Evolutionary conservation across 225 moss, liverwort and hornwort genomes (phyloP), one percentile per base, ranked within the genome.

Genomic region (Asterella californica): DNA sequence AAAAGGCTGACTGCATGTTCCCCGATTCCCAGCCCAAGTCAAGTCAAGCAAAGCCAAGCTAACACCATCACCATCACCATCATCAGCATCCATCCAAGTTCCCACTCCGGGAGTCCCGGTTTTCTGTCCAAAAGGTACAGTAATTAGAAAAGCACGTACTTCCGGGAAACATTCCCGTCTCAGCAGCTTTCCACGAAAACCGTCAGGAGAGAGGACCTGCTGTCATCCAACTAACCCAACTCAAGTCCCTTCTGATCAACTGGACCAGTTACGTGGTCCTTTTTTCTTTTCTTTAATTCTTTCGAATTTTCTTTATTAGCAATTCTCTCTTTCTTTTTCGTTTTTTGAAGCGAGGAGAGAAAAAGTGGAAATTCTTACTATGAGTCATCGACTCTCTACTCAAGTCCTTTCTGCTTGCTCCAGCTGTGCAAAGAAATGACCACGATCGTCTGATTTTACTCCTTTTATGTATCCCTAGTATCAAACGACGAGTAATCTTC

Each of bases 1-100:
- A 67, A 67, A 67, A 29, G 34, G 29, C 67, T 42, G 42, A 42
- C 42, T 34, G 18, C 67, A 67, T 67, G 67, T 67, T 36, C 67
- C 67, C 67, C 67, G 67, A 67, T 67, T 67, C 67, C 67, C 67
- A 33, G 67, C 67, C 67, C 67, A 36, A 67, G 67, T 67, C 67
- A 67, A 67, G 67, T n/a, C n/a, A n/a, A n/a, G n/a, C n/a, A n/a
- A n/a, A n/a, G n/a, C n/a, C n/a, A n/a, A n/a, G n/a, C n/a, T n/a
- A n/a, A n/a, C n/a, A n/a, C n/a, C n/a, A n/a, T n/a, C n/a, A n/a
- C n/a, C n/a, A n/a, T n/a, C 67, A 33, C 9, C 67, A 33, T 33
- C 18, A n/a, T 67, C 67, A 67, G 32, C 67, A 67, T 67, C 36
- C 34, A 36, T 67, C 36, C 67, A 36, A n/a, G n/a, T n/a, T n/a